Base-by-base conservation (phyloP, 2,329 filamentous ascomycete species). In the Sporothrix brunneoviolacea region DNA sequence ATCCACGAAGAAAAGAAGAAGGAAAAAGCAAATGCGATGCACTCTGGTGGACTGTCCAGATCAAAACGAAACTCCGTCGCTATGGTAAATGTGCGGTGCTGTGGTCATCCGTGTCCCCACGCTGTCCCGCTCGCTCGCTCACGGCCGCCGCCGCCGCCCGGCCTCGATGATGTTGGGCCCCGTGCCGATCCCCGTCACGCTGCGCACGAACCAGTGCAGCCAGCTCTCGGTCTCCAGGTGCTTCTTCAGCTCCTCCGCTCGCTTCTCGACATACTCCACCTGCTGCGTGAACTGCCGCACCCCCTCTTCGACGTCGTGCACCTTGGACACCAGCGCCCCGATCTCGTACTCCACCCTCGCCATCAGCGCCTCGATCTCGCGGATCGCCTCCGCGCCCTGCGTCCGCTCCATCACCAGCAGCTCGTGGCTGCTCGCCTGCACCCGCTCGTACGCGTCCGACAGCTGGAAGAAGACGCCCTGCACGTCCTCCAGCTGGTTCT, bases 311-410 rank as follows among this genome's bases (percentile, higher is more conserved):
- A 95, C 86, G 62, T 97, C 91, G 59, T 87, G 78, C 9, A 95
- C 84, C 60, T 89, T 89, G 42, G 83, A 82, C 43, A 82, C 75
- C n/a, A 97, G 71, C 15, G 83, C 82, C 53, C 85, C 80, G 54
- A 96, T 84, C 70, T 96, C 91, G 66, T 97, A 97, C 61, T 97
- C 91, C 50, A 97, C 74, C 66, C 91, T 91, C 18, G 89, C 88
- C 3, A 85, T 82, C 35, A 94, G 72, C 19, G 85, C 79, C 64
- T 95, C 90, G 13, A 96, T 75, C 56, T 93, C 87, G 64, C 85
- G 85, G 54, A 90, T 73, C 15, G 77, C 77, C 62, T 93, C 88
- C 4, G 77, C 79, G 33, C 95, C 71, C 47, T 78, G 75, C 19
- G 76, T 74, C 36, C 83, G 79, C 66, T 94, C 86, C 42, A 84